Percentiles rank a stretch among this genome's conserved stretches.
phyloP scores from a whole-genome alignment of 1,139 yeast genomes.

The Candida sp. region DNA sequence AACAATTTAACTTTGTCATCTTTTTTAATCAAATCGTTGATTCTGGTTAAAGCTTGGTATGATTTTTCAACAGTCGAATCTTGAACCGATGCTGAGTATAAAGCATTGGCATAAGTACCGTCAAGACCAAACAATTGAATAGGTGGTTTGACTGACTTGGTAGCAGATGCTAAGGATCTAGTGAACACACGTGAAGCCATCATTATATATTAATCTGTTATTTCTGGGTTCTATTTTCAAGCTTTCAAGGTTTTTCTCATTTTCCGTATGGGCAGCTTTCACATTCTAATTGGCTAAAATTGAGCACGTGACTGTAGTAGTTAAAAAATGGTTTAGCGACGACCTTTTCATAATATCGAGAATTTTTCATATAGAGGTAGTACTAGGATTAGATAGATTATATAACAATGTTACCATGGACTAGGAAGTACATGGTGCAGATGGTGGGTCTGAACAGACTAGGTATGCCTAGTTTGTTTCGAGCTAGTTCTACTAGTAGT shows the following conservation, averaged over 20 bases:
- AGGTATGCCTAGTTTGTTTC: neutral
- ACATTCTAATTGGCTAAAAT: conserved; percentile 1
- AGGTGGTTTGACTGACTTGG: conserved; percentile 72
- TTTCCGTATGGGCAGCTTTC: neutral
- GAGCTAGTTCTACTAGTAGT: neutral
- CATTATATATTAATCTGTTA: conserved; percentile 9
- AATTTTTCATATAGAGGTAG: neutral
- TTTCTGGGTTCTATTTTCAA: too few relatives aligned
- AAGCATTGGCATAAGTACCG: conserved; percentile 96
- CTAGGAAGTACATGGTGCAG: neutral
- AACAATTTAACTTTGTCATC: conserved; percentile 64
- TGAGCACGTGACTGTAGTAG: neutral
- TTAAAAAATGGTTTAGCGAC: neutral
- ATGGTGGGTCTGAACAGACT: neutral
- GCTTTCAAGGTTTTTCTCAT: neutral
- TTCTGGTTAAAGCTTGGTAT: conserved; percentile 59
- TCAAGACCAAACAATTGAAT: conserved; percentile 93
- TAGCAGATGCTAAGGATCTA: conserved; percentile 70
- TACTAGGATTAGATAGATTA: neutral
- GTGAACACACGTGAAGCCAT: conserved; percentile 67
- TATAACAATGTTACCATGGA: neutral
- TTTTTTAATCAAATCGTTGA: conserved; percentile 52
- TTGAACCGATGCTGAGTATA: conserved; percentile 89
- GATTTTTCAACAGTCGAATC: conserved; percentile 75
- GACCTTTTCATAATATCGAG: neutral